A percentile compares a stretch with the other conserved stretches of the same genome.
Evolutionary conservation across 2,329 filamentous ascomycete genomes (phyloP).

Genomic region (Calonectria pauciramosa): DNA sequence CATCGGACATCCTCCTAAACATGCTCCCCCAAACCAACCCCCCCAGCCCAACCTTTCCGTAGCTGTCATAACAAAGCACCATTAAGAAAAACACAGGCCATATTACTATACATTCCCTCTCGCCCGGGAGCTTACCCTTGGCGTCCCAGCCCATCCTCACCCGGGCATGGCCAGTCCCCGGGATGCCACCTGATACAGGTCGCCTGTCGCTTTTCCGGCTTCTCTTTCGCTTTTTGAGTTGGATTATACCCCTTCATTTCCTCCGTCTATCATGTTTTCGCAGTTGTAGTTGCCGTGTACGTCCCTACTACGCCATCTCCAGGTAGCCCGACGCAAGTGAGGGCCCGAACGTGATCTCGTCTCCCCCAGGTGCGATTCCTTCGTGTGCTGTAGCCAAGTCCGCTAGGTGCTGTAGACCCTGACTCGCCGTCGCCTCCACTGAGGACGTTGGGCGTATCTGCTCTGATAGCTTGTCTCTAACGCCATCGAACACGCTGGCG

Average conservation of each 20-base stretch:
- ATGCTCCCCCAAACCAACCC: too few species aligned
- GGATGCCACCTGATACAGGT: background rate
- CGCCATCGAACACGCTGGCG: constrained; percentile 68
- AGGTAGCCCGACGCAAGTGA: constrained; percentile 54
- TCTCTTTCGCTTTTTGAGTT: background rate
- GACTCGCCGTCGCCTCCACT: constrained; percentile 60
- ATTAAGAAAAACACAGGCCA: background rate
- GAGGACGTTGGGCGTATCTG: constrained; percentile 53
- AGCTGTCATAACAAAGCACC: constrained; percentile 3
- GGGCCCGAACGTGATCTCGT: constrained; percentile 50
- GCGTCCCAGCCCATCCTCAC: background rate
- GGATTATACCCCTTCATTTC: background rate
- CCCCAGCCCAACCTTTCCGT: background rate
- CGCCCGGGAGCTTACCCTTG: background rate
- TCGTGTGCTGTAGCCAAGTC: constrained; percentile 66
- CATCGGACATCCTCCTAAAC: constrained; percentile 14
- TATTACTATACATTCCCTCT: constrained; percentile 1
- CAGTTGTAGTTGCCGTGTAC: background rate
- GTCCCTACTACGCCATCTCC: constrained; percentile 44
- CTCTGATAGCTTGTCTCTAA: constrained; percentile 60
- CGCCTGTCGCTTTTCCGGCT: background rate
- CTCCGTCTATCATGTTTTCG: background rate
- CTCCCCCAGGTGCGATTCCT: constrained; percentile 46
- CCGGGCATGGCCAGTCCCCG: background rate
- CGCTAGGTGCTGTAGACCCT: constrained; percentile 72